These are phyloP conservation scores for Citrus cavaleriei DNA, from an alignment of 345 rosid genomes.

Conservation along the genomic window DNA sequence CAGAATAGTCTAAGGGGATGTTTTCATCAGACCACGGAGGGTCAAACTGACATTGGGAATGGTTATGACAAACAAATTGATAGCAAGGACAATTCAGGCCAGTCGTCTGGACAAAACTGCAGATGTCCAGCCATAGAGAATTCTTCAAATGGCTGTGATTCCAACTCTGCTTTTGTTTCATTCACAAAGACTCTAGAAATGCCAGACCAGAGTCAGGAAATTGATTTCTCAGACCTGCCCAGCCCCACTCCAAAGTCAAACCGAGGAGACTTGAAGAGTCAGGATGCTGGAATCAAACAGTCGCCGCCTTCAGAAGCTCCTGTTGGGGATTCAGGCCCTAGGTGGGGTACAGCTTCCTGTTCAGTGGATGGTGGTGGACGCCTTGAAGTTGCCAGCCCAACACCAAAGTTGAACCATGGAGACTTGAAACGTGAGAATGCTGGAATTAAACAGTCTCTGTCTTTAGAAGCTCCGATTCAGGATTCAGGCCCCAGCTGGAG, in stretches of 20 bases:
- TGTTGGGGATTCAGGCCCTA: constrained; percentile 60
- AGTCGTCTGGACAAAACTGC: constrained; percentile 41
- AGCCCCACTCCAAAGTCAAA: constrained; percentile 45
- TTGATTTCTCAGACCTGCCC: constrained; percentile 46
- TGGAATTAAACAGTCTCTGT: constrained; percentile 42
- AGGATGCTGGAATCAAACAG: constrained; percentile 43
- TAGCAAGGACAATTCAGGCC: constrained; percentile 37
- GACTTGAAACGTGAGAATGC: constrained; percentile 43
- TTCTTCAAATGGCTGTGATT: constrained; percentile 31
- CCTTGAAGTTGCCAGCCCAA: constrained; percentile 32
- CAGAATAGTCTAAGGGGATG: constrained; percentile 17
- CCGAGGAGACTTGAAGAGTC: constrained; percentile 41
- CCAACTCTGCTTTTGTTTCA: constrained; percentile 34
- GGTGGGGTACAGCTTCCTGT: constrained; percentile 70
- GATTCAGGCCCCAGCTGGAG: constrained; percentile 76
- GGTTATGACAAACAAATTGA: constrained; percentile 32
- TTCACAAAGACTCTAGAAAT: constrained; percentile 37
- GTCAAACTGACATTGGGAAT: constrained; percentile 12
- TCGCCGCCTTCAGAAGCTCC: constrained; percentile 43
- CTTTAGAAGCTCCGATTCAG: constrained; percentile 46
- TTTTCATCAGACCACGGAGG: constrained; percentile 18
- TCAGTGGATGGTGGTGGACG: constrained; percentile 40
- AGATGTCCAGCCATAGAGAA: constrained; percentile 22
- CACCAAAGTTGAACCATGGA: constrained; percentile 41
- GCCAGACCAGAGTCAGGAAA: constrained; percentile 39